A percentile compares a stretch with the other conserved stretches of the same genome.
These are phyloP conservation scores for Citeromyces nyonsensis DNA, from an alignment of 805 yeast genomes.

Conservation along the genomic window DNA sequence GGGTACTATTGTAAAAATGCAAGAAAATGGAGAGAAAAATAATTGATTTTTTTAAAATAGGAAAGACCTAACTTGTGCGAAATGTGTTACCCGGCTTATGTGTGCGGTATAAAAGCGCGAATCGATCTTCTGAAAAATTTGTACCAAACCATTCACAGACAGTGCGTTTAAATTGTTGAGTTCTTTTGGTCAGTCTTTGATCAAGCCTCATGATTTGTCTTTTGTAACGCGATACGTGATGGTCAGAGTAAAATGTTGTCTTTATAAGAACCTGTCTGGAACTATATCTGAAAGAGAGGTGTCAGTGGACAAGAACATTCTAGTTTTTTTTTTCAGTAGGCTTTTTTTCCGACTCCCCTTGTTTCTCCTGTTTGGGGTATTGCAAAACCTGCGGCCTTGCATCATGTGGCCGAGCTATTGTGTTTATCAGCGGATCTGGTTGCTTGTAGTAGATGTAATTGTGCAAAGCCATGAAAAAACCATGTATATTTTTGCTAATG, in stretches of 20 bases:
- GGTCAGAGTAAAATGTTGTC: conserved; percentile 22
- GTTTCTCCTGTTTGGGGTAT: neutral
- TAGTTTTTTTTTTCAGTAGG: neutral
- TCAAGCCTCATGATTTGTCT: neutral
- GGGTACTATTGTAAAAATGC: no score
- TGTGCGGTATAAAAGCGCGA: no score
- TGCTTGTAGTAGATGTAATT: conserved; percentile 27
- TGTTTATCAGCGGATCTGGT: conserved; percentile 15
- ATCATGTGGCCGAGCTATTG: conserved; percentile 20
- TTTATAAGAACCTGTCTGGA: conserved; percentile 36
- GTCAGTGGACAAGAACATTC: conserved; percentile 29
- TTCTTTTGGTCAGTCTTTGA: neutral
- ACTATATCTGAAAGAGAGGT: conserved; percentile 28
- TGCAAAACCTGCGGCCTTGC: conserved; percentile 8
- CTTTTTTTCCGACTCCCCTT: no score
- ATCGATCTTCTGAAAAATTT: neutral
- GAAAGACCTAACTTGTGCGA: no score
- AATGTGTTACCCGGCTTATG: no score
- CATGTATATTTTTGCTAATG: conserved; percentile 4
- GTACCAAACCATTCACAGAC: conserved; percentile 3
- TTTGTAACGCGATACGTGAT: conserved; percentile 24
- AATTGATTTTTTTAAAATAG: no score
- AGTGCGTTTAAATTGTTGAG: conserved; percentile 2
- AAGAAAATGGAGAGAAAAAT: no score
- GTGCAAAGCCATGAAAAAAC: conserved; percentile 22